phyloP scores from a whole-genome alignment of 208 protist genomes.

The Novymonas esmeraldas region DNA sequence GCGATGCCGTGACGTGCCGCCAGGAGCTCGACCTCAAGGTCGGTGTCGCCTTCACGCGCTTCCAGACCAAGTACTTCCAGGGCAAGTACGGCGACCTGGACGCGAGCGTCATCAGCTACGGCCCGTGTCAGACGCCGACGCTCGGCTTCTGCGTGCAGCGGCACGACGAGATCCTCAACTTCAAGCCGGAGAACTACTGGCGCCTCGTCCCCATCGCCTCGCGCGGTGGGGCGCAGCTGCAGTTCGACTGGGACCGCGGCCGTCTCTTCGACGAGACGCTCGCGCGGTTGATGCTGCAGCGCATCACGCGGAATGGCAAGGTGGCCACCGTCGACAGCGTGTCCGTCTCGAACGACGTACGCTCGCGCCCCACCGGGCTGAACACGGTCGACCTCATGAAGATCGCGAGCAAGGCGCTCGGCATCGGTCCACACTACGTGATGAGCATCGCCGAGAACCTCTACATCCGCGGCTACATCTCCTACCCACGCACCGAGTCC shows the following conservation, averaged over 20 bases:
- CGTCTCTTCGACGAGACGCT: slow-evolving; percentile 92
- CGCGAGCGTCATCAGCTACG: slow-evolving; percentile 93
- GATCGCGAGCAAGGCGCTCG: slow-evolving; percentile 77
- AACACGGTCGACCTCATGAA: slow-evolving; percentile 97
- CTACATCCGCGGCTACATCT: slow-evolving; percentile 98
- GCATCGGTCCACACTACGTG: slow-evolving; percentile 91
- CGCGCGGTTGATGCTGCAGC: slow-evolving; percentile 67
- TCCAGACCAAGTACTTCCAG: slow-evolving; percentile 92
- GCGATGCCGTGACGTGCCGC: slow-evolving; percentile 93
- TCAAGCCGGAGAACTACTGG: slow-evolving; percentile 94
- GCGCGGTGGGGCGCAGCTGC: slow-evolving; percentile 61
- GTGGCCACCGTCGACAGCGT: slow-evolving; percentile 71
- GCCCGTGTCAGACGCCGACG: slow-evolving; percentile 97
- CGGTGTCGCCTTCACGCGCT: slow-evolving; percentile 95
- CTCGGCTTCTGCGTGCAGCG: slow-evolving; percentile 94
- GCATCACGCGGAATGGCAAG: slow-evolving; percentile 50
- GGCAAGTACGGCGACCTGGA: slow-evolving; percentile 91
- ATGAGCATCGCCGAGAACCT: slow-evolving; percentile 96
- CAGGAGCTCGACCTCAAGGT: slow-evolving; percentile 97
- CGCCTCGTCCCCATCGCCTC: slow-evolving; percentile 68
- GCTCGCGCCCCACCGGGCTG: slow-evolving; percentile 81
- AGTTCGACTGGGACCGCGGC: slow-evolving; percentile 90
- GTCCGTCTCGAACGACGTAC: slow-evolving; percentile 56
- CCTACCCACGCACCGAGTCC: slow-evolving; percentile 97
- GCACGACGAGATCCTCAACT: slow-evolving; percentile 92